phyloP scores from a whole-genome alignment of 2,329 filamentous ascomycete genomes.

The Fusarium setosum region DNA sequence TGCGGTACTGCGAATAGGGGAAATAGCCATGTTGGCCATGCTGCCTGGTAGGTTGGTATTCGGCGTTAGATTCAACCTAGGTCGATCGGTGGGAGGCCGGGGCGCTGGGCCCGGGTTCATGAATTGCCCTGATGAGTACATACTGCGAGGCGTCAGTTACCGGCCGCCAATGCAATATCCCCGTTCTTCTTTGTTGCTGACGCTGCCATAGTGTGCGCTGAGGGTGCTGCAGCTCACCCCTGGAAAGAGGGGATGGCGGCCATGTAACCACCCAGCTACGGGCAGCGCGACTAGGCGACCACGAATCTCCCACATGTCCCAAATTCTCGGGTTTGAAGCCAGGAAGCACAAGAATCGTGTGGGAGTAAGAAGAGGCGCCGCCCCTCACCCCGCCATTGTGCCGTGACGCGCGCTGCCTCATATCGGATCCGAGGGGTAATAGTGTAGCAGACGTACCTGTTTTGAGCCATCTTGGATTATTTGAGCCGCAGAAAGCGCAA shows the following conservation, averaged over 20 bases:
- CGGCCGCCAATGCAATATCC: not conserved
- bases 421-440: constrained; percentile 5
- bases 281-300: not conserved
- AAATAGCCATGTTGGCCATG: constrained; percentile 83
- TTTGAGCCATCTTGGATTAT: constrained; percentile 48
- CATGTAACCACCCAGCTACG: not conserved
- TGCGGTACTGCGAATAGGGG: constrained; percentile 73
- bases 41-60: constrained; percentile 80
- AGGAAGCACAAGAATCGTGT: not conserved
- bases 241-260: not conserved
- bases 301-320: not conserved
- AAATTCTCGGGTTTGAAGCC: not conserved
- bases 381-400: constrained; percentile 31
- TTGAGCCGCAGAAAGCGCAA: constrained; percentile 18
- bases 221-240: not conserved
- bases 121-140: constrained; percentile 76
- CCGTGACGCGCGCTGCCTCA: constrained; percentile 14
- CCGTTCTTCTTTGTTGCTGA: constrained; percentile 10
- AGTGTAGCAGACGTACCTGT: constrained; percentile 41
- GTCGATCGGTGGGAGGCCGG: constrained; percentile 85
- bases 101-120: constrained; percentile 98
- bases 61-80: constrained; percentile 83
- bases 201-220: no score
- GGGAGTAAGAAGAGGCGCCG: not conserved
- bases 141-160: constrained; percentile 51